Percentiles rank a stretch among this genome's conserved stretches.
phyloP scores from a whole-genome alignment of 1,139 yeast species.

The Yamadazyma oceani region DNA sequence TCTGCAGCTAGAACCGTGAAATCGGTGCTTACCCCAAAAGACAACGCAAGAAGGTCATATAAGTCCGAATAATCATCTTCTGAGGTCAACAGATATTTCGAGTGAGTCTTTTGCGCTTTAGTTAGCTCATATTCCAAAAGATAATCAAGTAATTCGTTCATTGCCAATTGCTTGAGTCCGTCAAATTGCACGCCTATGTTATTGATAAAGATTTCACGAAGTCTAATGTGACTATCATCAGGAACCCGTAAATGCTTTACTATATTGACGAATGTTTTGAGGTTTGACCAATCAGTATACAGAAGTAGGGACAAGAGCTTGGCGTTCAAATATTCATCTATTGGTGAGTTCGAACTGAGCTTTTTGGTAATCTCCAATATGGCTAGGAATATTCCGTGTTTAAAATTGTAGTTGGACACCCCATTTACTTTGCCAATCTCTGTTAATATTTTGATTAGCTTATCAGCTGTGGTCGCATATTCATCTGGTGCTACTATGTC shows the following conservation, averaged over 20 bases:
- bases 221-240: not conserved
- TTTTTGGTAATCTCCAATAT: slow-evolving; percentile 26
- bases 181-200: slow-evolving; percentile 4
- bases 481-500: slow-evolving; percentile 19
- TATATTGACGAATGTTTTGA: slow-evolving; percentile 11
- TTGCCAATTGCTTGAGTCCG: slow-evolving; percentile 13
- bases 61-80: too few species aligned
- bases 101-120: not conserved
- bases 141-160: slow-evolving; percentile 8
- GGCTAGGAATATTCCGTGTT: slow-evolving; percentile 62
- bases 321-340: not conserved
- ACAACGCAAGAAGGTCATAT: too few species aligned
- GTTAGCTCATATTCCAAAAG: too few species aligned
- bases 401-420: slow-evolving; percentile 40
- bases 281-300: slow-evolving; percentile 10
- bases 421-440: slow-evolving; percentile 5
- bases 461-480: not conserved
- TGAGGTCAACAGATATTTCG: too few species aligned
- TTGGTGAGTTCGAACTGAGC: not conserved
- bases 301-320: slow-evolving; percentile 4
- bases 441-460: slow-evolving; percentile 27
- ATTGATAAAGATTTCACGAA: slow-evolving; percentile 7
- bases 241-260: slow-evolving; percentile 5
- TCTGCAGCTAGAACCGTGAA: too few species aligned
- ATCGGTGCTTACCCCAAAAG: too few species aligned